Evolutionary conservation across 164 flowering plant genomes (phyloP), one percentile per base, ranked within the genome.

Genomic region (Nymphaea thermarum): DNA sequence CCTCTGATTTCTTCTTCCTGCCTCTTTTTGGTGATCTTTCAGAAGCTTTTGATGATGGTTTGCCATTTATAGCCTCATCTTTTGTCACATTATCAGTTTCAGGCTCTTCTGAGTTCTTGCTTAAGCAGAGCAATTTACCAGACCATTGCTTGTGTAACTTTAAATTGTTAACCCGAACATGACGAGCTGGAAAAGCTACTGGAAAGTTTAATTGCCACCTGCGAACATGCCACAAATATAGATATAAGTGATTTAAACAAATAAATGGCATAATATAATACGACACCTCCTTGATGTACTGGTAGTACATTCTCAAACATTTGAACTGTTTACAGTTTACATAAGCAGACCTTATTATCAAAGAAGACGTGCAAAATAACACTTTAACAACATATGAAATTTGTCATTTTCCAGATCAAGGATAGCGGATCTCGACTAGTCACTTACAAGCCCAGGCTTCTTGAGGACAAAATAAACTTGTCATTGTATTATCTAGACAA

Each of bases 1-100:
- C 70, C 68, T 78, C 80, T 0, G 69, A 44, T 43, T 63, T 62
- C 71, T 88, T 88, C 80, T 83, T 86, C 77, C 81, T 82, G 62
- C 74, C 74, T 62, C 77, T 65, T 62, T 73, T 62, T 25, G 82
- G 71, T 57, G 83, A 70, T 62, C 75, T 67, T 77, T 77, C 82
- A 43, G 83, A 42, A 42, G 73, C 75, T 63, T 60, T 75, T 36
- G 76, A 16, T 66, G 80, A 73, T 73, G 78, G 77, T 72, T 82
- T 77, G 36, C 65, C 78, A 71, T 59, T 70, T 51, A 0, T 72
- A 43, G 55, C 77, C 65, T 72, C 82, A 53, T 73, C 85, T 74
- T 67, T 68, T 25, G 63, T 53, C 44, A 17, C 73, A 45, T 75
- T 80, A 66, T 76, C 70, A 44, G 70, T 70, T 63, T 62, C 68